Evolutionary conservation across 805 yeast genomes (phyloP).

Genomic region (Yarrowia sp.): DNA sequence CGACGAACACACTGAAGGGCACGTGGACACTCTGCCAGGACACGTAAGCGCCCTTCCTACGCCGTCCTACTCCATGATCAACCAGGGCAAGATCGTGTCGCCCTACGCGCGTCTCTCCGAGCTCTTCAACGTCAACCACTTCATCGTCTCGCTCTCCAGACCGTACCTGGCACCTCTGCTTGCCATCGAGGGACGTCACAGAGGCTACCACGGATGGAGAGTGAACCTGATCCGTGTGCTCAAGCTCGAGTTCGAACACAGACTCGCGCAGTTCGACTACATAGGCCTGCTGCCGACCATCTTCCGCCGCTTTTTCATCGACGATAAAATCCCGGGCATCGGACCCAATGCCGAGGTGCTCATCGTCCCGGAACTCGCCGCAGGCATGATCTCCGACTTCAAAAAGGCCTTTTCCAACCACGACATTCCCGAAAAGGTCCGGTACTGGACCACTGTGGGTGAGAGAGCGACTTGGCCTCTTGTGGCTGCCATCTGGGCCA

Average conservation of each 20-base stretch:
- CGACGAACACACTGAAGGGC: neutral
- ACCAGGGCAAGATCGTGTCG: conserved; percentile 47
- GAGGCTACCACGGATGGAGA: conserved; percentile 43
- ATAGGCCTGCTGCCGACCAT: conserved; percentile 70
- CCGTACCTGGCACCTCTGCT: conserved; percentile 91
- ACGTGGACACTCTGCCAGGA: neutral
- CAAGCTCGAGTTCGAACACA: conserved; percentile 78
- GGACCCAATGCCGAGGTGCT: conserved; percentile 56
- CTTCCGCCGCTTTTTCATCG: conserved; percentile 74
- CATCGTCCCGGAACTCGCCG: conserved; percentile 80
- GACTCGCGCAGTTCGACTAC: conserved; percentile 75
- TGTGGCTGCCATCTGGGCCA: conserved; percentile 74
- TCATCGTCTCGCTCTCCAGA: conserved; percentile 84
- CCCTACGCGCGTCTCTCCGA: conserved; percentile 90
- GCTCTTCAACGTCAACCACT: conserved; percentile 91
- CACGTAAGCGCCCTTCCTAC: conserved; percentile 6
- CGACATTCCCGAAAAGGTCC: conserved; percentile 65
- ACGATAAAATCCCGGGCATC: conserved; percentile 69
- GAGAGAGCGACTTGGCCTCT: conserved; percentile 93
- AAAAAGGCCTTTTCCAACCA: conserved; percentile 77
- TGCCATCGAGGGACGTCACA: conserved; percentile 75
- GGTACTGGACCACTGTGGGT: conserved; percentile 88
- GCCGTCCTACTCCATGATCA: conserved; percentile 46
- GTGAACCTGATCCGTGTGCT: conserved; percentile 52
- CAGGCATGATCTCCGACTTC: conserved; percentile 60